Evolutionary conservation across 192 early-diverging fungal species (phyloP), one percentile per base, ranked within the genome.

Genomic region (Backusella luteola): DNA sequence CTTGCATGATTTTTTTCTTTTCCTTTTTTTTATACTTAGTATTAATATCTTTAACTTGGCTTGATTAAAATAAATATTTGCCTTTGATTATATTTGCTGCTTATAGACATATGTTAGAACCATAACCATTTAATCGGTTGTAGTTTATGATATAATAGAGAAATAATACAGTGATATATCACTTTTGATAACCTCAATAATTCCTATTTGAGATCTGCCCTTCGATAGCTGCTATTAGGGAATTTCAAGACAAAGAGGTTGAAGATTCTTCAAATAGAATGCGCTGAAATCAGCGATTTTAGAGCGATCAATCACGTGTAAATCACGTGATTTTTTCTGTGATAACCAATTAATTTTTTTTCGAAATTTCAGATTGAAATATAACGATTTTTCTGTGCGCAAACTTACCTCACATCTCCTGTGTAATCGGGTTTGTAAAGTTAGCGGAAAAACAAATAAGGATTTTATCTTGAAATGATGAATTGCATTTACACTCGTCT

Each of bases 401-500:
- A 4, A 29, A 29, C 9, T 12, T 29, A 12, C 12, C 3, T 4
- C 23, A 14, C 56, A 29, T 29, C 12, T 63, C n/a, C 56, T 63
- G 56, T 63, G 56, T 63, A 63, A 63, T 63, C 56, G 56, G 26
- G 12, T 63, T 4, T 8, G 26, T n/a, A 23, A n/a, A 49, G 6
- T 17, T 23, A 9, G 7, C 21, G 56, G 26, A 63, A 59, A 63
- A 63, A 63, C 9, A 29, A 26, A 23, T 53, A 29, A 11, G 0
- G 56, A 63, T 63, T 63, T 59, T 63, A 63, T 63, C 56, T 63
- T 63, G 9, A 63, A 63, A 63, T 63, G 56, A 63, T 63, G 56
- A 63, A 63, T 63, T 63, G 56, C 56, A 63, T 26, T 56, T 26
- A 26, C 56, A 63, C 56, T 63, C 56, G 56, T 63, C 56, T 63